Base-by-base conservation (phyloP, 2,329 filamentous ascomycete genomes). In the Didymella lethalis region DNA sequence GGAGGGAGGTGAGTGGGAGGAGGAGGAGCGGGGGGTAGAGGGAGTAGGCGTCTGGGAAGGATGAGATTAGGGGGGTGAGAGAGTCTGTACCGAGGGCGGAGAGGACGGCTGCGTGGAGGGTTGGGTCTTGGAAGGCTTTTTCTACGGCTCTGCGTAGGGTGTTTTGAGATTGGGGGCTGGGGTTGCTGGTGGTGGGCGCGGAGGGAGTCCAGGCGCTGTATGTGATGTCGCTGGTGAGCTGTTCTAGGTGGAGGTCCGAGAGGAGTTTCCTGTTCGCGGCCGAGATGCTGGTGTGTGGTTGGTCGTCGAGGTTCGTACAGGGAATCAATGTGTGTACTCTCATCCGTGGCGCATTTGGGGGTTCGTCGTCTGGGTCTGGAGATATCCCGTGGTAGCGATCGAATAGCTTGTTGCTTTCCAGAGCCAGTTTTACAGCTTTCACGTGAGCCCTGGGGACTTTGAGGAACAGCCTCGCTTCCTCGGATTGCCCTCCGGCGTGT, bases 11-110 rank as follows among this genome's bases (percentile, higher is more conserved):
- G 56, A 31, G 41, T 0, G 85, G 82, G 1, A 89, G 79, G 7
- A 89, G 81, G 6, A 88, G 79, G 65, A 89, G 79, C 2, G 84
- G 82, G 6, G 79, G 79, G 72, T 89, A 88, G 43, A 86, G 70
- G 3, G 83, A 84, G 73, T 85, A 88, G 4, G 77, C 72, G 26
- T 74, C 72, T 44, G 79, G 69, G 55, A 78, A 74, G 3, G 58
- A 32, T 16, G 60, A 48, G 25, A 67, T 25, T 4, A 78, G 67
- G 0, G 26, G 16, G 2, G 54, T 44, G 14, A 63, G 11, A 2
- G 31, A 32, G 31, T 14, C 31, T 32, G 2, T 32, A 11, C 29
- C 8, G 10, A 31, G 29, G 3, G 29, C 29, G 8, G 7, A 10
- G 29, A 31, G 7, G 29, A 11, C 2, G 7, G 10, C 29, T 31